phyloP scores from a whole-genome alignment of 2,329 filamentous ascomycete genomes.

The Chlorencoelia australis region DNA sequence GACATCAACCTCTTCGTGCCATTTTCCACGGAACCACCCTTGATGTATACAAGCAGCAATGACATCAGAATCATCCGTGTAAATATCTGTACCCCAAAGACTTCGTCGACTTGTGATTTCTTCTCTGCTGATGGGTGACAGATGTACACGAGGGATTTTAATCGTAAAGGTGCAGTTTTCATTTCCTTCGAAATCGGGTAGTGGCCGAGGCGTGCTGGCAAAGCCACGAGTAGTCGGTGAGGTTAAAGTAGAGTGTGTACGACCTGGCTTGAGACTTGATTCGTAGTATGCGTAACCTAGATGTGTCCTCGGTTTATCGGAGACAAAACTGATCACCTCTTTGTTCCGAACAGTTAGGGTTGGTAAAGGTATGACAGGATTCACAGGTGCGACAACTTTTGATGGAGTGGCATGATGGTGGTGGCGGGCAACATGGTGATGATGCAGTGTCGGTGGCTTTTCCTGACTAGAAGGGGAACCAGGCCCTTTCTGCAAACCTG shows the following conservation, averaged over 20 bases:
- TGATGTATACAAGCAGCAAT: slow-evolving; percentile 88
- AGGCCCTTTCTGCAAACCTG: too few relatives aligned
- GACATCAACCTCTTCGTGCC: slow-evolving; percentile 67
- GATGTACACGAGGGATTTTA: slow-evolving; percentile 71
- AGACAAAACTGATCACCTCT: slow-evolving; percentile 61
- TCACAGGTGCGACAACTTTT: slow-evolving; percentile 21
- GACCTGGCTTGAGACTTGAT: slow-evolving; percentile 45
- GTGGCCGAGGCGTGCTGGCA: slow-evolving; percentile 23
- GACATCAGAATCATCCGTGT: slow-evolving; percentile 91
- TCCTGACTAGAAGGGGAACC: too few relatives aligned
- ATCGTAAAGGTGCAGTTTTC: slow-evolving; percentile 85
- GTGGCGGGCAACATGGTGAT: slow-evolving; percentile 26
- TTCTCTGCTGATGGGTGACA: slow-evolving; percentile 60
- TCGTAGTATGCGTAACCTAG: slow-evolving; percentile 79
- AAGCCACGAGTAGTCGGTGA: slow-evolving; percentile 14
- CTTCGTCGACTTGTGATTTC: slow-evolving; percentile 74
- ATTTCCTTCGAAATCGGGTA: slow-evolving; percentile 63
- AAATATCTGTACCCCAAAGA: slow-evolving; percentile 88
- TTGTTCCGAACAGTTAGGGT: slow-evolving; percentile 59
- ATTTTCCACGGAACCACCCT: slow-evolving; percentile 85
- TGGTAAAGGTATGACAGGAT: slow-evolving; percentile 45
- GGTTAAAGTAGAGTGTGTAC: slow-evolving; percentile 34
- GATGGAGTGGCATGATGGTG: slow-evolving; percentile 31
- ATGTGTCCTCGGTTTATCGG: slow-evolving; percentile 63
- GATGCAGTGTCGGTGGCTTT: too few relatives aligned